phyloP scores from a whole-genome alignment of 2,329 filamentous ascomycete genomes.

The Xylariales sp. region DNA sequence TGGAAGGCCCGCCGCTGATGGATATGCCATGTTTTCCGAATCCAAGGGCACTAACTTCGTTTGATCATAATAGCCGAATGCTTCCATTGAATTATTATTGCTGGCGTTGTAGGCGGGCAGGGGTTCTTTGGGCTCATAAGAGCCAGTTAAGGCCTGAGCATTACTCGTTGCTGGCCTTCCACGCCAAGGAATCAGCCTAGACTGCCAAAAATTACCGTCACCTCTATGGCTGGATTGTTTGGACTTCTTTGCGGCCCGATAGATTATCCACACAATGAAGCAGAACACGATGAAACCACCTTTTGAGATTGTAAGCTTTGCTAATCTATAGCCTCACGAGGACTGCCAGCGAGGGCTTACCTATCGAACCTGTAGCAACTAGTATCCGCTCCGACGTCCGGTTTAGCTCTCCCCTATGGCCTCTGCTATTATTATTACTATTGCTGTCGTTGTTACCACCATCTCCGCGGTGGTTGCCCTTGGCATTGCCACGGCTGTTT shows the following conservation, averaged over 20 bases:
- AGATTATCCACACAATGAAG: conserved; percentile 59
- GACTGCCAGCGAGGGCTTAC: conserved; percentile 37
- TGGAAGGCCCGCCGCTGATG: conserved; percentile 37
- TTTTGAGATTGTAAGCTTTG: conserved; percentile 40
- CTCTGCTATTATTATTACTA: conserved; percentile 17
- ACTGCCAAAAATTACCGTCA: conserved; percentile 30
- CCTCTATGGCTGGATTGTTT: conserved; percentile 45
- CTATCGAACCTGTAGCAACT: conserved; percentile 52
- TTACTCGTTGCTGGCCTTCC: conserved; percentile 35
- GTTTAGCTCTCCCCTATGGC: conserved; percentile 7
- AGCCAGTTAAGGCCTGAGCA: conserved; percentile 27
- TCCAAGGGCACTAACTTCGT: conserved; percentile 40
- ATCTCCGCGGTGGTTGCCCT: background rate
- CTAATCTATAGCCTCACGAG: background rate
- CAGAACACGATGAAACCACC: conserved; percentile 59
- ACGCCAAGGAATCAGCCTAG: conserved; percentile 41
- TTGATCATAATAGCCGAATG: conserved; percentile 41
- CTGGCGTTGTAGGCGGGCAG: conserved; percentile 45
- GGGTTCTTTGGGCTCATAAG: conserved; percentile 42
- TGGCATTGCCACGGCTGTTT: background rate
- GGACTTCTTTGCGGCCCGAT: conserved; percentile 52
- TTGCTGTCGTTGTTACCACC: background rate
- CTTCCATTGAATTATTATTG: conserved; percentile 42
- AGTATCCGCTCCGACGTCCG: conserved; percentile 45
- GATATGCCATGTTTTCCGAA: conserved; percentile 36